A percentile compares a stretch with the other conserved stretches of the same genome.
Conservation (phyloP, 805 yeast genomes). For the Sungouiozyma intestinalis region DNA sequence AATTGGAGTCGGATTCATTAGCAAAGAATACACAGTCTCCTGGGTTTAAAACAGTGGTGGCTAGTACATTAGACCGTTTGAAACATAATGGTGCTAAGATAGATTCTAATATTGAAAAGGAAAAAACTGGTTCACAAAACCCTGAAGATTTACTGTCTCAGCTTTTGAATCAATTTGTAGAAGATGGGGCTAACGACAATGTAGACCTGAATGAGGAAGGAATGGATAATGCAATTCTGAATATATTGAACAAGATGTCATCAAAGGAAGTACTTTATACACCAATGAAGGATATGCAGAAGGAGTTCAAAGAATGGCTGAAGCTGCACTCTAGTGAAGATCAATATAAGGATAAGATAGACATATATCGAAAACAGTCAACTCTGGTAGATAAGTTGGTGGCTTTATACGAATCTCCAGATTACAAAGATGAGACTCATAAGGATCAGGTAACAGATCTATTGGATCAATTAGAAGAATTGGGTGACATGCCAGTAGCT, state of each 20-base stretch:
- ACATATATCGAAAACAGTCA: slow-evolving; percentile 51
- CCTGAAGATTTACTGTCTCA: slow-evolving; percentile 48
- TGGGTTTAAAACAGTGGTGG: slow-evolving; percentile 63
- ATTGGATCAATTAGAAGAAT: slow-evolving; percentile 22
- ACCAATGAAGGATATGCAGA: slow-evolving; percentile 72
- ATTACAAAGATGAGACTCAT: slow-evolving; percentile 31
- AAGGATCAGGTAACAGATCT: slow-evolving; percentile 17
- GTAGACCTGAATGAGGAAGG: slow-evolving; percentile 25
- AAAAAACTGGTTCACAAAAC: slow-evolving; percentile 32
- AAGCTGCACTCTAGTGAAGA: slow-evolving; percentile 37
- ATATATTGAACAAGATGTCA: slow-evolving; percentile 72
- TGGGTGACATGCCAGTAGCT: slow-evolving; percentile 26
- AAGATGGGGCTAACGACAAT: slow-evolving; percentile 31
- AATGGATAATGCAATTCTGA: slow-evolving; percentile 55
- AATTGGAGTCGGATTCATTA: slow-evolving; percentile 15
- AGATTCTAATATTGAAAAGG: slow-evolving; percentile 44
- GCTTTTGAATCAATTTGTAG: slow-evolving; percentile 51
- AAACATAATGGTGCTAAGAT: slow-evolving; percentile 66
- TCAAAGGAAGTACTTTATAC: slow-evolving; percentile 80
- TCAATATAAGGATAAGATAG: slow-evolving; percentile 37
- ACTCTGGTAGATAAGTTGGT: slow-evolving; percentile 51
- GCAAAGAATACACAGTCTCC: slow-evolving; percentile 21
- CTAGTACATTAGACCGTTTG: slow-evolving; percentile 69
- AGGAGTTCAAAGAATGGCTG: slow-evolving; percentile 66
- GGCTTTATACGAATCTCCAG: slow-evolving; percentile 51